phyloP scores from a whole-genome alignment of 768 basidiomycete genomes.

The Auriscalpium microsporum region DNA sequence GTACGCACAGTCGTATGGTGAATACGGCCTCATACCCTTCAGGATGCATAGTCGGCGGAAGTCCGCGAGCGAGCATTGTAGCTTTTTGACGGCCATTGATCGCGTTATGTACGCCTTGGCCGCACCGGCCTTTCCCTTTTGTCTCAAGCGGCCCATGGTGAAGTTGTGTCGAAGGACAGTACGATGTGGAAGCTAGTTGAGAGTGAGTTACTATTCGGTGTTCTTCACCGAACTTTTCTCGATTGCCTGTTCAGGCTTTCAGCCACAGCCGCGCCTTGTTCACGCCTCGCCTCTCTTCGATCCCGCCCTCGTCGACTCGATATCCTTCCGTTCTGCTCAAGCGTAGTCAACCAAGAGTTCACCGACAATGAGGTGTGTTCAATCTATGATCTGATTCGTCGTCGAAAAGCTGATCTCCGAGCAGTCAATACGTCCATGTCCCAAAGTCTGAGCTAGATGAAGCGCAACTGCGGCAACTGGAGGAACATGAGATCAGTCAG shows the following conservation, averaged over 20 bases:
- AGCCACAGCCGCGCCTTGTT: background rate
- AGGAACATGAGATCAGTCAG: conserved; percentile 98
- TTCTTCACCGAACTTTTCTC: conserved; percentile 21
- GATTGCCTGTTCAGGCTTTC: conserved; percentile 6
- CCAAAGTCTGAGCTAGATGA: conserved; percentile 97
- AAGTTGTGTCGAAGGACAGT: conserved; percentile 1
- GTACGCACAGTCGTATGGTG: background rate
- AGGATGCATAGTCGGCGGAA: conserved; percentile 95
- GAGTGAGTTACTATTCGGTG: conserved; percentile 5
- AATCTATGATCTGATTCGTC: too few relatives aligned
- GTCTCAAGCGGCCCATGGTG: conserved; percentile 65
- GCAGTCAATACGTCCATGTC: conserved; percentile 92
- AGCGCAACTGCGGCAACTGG: conserved; percentile 88
- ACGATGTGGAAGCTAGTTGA: background rate
- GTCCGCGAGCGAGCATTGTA: conserved; percentile 94
- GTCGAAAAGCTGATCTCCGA: background rate
- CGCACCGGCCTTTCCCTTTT: conserved; percentile 86
- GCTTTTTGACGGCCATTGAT: conserved; percentile 84
- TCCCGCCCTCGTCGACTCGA: background rate
- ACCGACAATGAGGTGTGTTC: conserved; percentile 10
- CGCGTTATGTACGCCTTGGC: conserved; percentile 90
- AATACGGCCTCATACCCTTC: conserved; percentile 55
- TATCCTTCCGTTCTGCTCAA: background rate
- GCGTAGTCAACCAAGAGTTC: background rate
- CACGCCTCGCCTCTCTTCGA: background rate